Base-by-base conservation (phyloP, 2,329 filamentous ascomycete genomes). In the Epicoccum nigrum region DNA sequence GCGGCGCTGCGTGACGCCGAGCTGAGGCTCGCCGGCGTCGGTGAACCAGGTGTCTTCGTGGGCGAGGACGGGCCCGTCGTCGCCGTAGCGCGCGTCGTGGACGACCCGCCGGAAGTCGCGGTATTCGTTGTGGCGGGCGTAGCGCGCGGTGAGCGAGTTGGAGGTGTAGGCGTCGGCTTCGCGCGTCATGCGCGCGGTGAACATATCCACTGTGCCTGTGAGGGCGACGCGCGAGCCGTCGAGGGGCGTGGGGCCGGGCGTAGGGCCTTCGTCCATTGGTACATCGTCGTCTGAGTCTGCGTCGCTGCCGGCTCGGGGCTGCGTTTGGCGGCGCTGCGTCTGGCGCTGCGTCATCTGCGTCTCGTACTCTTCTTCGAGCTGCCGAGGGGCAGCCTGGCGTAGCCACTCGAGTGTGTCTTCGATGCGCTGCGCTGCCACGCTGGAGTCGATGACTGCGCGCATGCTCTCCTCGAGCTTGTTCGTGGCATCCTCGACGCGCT, bases 1-100 rank as follows among this genome's bases (percentile, higher is more conserved):
- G 45, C 71, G 60, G 13, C 53, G 62, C 30, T 64, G 60, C 2
- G 76, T 77, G 20, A 75, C 64, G 9, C 77, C 76, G 15, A 75
- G 74, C 2, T 72, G 67, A 13, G 76, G 75, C 8, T 67, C 65
- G 28, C 78, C 77, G 58, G 77, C 75, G 47, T 80, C 74, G 11
- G 79, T 77, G 65, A 89, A 89, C 86, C 86, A 89, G 9, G 83
- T 82, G 11, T 79, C 80, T 8, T 81, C 70, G 42, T 83, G 77
- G 0, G 85, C 81, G 13, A 86, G 65, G 0, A 79, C 77, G 3
- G 80, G 79, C 1, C 79, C 78, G 3, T 80, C 74, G 43, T 82
- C 76, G n/a, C 78, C 78, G 56, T 84, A 74, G 40, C 79, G 79
- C 21, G 84, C 80, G 58, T 87, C 83, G 66, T 87, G 85, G 3